phyloP scores from a whole-genome alignment of 202 grass and related monocot species.

The Sporobolus alterniflorus region DNA sequence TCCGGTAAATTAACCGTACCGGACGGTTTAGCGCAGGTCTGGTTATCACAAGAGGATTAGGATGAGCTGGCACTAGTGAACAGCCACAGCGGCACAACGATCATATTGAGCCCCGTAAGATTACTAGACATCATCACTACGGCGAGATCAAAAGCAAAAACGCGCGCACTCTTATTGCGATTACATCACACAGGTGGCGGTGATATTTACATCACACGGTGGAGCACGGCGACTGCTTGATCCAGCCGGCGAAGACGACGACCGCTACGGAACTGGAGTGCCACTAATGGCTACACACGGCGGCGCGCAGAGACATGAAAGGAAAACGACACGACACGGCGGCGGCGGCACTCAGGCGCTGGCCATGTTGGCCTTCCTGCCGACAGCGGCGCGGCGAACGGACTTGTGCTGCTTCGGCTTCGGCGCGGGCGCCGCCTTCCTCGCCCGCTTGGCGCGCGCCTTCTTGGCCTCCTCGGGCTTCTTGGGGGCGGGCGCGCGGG shows the following conservation, averaged over 20 bases:
- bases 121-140: not conserved
- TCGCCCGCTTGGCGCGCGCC: conserved; percentile 59
- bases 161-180: conserved; percentile 25
- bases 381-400: conserved; percentile 44
- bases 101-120: not conserved
- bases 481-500: too few species aligned
- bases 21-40: too few species aligned
- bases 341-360: conserved; percentile 38
- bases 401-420: conserved; percentile 63
- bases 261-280: not conserved
- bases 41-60: not conserved
- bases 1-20: too few species aligned
- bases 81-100: not conserved
- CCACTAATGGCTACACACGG: not conserved
- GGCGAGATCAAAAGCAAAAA: not conserved
- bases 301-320: not conserved
- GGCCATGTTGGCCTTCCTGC: conserved; percentile 69
- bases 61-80: too few species aligned
- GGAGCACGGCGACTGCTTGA: not conserved
- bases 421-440: conserved; percentile 49
- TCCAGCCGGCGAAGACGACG: not conserved
- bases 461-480: conserved; percentile 40
- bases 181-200: not conserved
- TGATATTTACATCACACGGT: conserved; percentile 28
- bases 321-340: not conserved